These are phyloP conservation scores for Mariannaea elegans DNA, from an alignment of 2,329 filamentous ascomycete genomes.

Conservation along the genomic window DNA sequence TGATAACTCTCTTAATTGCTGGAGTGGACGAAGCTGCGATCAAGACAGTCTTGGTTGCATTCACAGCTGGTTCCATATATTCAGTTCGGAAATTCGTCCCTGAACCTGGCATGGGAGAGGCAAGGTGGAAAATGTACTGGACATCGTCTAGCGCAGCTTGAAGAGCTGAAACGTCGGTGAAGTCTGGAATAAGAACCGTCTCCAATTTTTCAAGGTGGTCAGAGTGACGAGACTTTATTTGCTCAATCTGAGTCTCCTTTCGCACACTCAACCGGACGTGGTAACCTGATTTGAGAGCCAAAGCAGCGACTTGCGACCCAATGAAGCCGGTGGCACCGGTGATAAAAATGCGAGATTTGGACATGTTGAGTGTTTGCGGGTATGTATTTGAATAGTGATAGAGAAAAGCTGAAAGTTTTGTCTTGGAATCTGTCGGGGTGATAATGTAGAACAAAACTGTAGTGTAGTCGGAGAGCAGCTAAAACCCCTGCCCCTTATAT, in stretches of 20 bases:
- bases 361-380: no score
- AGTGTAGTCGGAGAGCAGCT: no score
- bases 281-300: slow-evolving; percentile 21
- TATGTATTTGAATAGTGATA: no score
- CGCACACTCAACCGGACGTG: slow-evolving; percentile 23
- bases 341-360: slow-evolving; percentile 13
- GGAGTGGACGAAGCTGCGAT: slow-evolving; percentile 11
- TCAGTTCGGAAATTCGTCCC: slow-evolving; percentile 20
- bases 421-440: no score
- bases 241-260: slow-evolving; percentile 12
- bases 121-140: slow-evolving; percentile 44
- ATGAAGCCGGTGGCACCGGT: slow-evolving; percentile 31
- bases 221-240: slow-evolving; percentile 6
- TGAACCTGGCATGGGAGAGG: slow-evolving; percentile 26
- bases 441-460: no score
- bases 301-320: slow-evolving; percentile 13
- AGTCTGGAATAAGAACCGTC: slow-evolving; percentile 46
- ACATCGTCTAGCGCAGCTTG: slow-evolving; percentile 48
- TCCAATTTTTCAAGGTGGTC: no score
- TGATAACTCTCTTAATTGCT: slow-evolving; percentile 19
- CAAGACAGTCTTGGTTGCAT: slow-evolving; percentile 20
- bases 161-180: slow-evolving; percentile 44
- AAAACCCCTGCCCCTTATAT: no score
- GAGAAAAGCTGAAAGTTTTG: no score
- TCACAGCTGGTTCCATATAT: slow-evolving; percentile 22